Percentiles rank a stretch among this genome's conserved stretches.
Conservation (phyloP, 73 alveolate species). For the Effrenium voratum region DNA sequence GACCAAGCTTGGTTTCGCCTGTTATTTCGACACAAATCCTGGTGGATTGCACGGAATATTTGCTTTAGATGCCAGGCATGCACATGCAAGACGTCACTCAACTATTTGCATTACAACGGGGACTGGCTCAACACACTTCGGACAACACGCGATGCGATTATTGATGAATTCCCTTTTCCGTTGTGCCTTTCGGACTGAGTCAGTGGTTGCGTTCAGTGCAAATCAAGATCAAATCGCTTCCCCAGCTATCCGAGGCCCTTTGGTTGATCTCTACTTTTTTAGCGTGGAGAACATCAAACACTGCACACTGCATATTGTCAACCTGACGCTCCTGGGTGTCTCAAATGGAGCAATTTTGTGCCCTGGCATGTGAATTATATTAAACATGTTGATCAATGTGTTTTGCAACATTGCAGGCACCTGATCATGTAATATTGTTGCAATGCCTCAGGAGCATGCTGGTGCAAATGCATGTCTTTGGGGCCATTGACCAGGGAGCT, state of each 20-base stretch:
- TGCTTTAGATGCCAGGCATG: not conserved
- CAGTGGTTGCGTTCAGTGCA: not conserved
- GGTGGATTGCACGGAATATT: not conserved
- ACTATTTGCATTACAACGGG: not conserved
- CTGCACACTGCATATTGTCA: conserved; percentile 11
- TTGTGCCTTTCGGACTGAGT: not conserved
- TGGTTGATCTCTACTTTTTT: not conserved
- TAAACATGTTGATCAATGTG: not conserved
- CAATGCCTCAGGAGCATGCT: not conserved
- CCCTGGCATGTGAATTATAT: not conserved
- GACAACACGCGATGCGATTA: not conserved
- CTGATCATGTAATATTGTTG: not conserved
- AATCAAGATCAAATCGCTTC: not conserved
- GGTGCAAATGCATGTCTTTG: not conserved
- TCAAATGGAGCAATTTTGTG: not conserved
- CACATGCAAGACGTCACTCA: not conserved
- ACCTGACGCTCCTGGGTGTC: not conserved
- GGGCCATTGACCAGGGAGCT: not conserved
- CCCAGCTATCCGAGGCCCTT: not conserved
- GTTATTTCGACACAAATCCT: not conserved
- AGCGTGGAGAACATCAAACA: not conserved
- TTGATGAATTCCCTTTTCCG: not conserved
- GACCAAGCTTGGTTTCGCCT: not conserved
- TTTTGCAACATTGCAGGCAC: not conserved
- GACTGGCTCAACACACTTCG: not conserved